phyloP scores from a whole-genome alignment of 108 stramenopile species.

The Ochromonas danica region DNA sequence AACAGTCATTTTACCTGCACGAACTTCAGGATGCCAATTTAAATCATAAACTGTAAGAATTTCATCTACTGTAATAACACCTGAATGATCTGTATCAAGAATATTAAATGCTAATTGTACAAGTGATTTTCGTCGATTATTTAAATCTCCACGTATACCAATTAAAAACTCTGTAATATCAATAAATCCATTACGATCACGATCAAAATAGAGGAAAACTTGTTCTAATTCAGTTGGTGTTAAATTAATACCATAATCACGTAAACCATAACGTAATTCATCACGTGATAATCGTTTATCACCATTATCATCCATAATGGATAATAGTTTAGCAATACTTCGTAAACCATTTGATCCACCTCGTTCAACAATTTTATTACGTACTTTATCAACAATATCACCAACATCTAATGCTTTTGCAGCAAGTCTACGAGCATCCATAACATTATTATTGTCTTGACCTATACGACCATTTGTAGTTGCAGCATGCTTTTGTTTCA shows the following conservation, averaged over 20 bases:
- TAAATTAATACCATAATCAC: constrained; percentile 39
- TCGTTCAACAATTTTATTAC: constrained; percentile 26
- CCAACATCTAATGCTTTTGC: constrained; percentile 15
- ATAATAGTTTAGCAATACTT: constrained; percentile 22
- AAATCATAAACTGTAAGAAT: constrained; percentile 25
- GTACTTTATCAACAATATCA: constrained; percentile 28
- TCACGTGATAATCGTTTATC: constrained; percentile 30
- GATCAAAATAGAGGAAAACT: constrained; percentile 51
- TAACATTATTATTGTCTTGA: background rate
- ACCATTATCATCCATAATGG: constrained; percentile 41
- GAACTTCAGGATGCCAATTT: constrained; percentile 32
- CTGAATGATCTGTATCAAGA: constrained; percentile 51
- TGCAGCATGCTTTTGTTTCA: background rate
- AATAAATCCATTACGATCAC: constrained; percentile 46
- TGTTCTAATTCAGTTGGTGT: constrained; percentile 34
- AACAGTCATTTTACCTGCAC: constrained; percentile 26
- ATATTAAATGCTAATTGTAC: constrained; percentile 36
- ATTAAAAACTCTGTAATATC: constrained; percentile 44
- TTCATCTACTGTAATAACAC: constrained; percentile 1
- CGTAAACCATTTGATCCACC: constrained; percentile 33
- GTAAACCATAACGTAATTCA: constrained; percentile 31
- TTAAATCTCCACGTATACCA: constrained; percentile 33
- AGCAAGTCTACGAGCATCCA: constrained; percentile 11
- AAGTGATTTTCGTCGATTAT: background rate
- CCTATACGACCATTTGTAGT: background rate